A percentile compares a stretch with the other conserved stretches of the same genome.
These are phyloP conservation scores for Seiridium unicorne DNA, from an alignment of 2,329 filamentous ascomycete species.

Conservation along the genomic window DNA sequence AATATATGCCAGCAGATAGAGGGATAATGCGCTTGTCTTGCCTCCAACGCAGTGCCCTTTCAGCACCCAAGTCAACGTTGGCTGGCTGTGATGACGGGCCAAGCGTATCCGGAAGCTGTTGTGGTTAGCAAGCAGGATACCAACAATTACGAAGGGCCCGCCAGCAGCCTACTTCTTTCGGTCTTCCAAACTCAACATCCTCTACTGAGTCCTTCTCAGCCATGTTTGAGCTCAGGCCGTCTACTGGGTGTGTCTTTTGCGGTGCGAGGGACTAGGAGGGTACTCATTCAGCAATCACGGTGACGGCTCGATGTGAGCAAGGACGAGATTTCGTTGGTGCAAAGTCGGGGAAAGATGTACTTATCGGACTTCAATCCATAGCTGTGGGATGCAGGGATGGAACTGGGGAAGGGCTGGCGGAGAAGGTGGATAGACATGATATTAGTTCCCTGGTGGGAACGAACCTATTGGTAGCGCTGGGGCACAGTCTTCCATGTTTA, in stretches of 20 bases:
- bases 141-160: not conserved
- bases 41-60: conserved; percentile 30
- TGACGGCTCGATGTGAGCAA: too few relatives aligned
- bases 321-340: not conserved
- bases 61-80: conserved; percentile 6
- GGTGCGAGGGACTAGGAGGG: too few relatives aligned
- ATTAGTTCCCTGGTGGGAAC: not conserved
- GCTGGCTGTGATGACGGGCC: conserved; percentile 1
- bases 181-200: not conserved
- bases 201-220: not conserved
- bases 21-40: conserved; percentile 51
- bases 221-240: not conserved
- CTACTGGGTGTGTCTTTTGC: too few relatives aligned
- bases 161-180: not conserved
- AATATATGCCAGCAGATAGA: conserved; percentile 50
- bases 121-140: not conserved
- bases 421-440: not conserved
- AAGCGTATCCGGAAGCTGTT: not conserved
- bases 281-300: too few relatives aligned
- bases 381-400: not conserved
- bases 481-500: not conserved
- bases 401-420: not conserved
- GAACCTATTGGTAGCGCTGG: not conserved
- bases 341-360: not conserved
- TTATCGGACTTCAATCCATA: not conserved